phyloP scores from a whole-genome alignment of 2,329 filamentous ascomycete species.

The Colletotrichum navitas region DNA sequence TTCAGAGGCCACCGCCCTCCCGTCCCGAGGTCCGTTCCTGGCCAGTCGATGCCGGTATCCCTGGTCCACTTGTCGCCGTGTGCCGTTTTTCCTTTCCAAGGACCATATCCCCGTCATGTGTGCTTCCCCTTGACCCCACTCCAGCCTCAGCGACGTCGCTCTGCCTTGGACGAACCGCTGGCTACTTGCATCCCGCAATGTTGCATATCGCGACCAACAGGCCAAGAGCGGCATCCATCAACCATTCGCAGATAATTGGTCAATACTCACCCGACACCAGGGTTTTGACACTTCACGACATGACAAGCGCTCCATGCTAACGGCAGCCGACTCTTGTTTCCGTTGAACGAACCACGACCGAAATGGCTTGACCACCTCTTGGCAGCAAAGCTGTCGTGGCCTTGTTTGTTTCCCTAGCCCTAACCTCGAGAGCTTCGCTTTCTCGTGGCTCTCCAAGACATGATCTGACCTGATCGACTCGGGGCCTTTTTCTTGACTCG shows the following conservation, averaged over 20 bases:
- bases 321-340: slow-evolving; percentile 24
- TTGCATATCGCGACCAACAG: slow-evolving; percentile 11
- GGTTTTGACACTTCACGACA: slow-evolving; percentile 33
- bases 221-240: slow-evolving; percentile 6
- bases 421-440: slow-evolving; percentile 1
- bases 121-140: slow-evolving; percentile 2
- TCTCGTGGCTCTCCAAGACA: slow-evolving; percentile 14
- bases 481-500: slow-evolving; percentile 13
- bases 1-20: slow-evolving; percentile 26
- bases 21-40: slow-evolving; percentile 17
- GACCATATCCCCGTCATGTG: slow-evolving; percentile 11
- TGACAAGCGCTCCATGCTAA: slow-evolving; percentile 36
- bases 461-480: slow-evolving; percentile 28
- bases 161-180: slow-evolving; percentile 14
- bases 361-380: slow-evolving; percentile 17
- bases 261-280: slow-evolving; percentile 28
- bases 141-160: slow-evolving; percentile 8
- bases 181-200: slow-evolving; percentile 25
- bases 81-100: slow-evolving; percentile 14
- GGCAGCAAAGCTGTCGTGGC: slow-evolving; percentile 19
- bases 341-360: slow-evolving; percentile 25
- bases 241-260: slow-evolving; percentile 7
- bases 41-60: slow-evolving; percentile 14
- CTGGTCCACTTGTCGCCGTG: slow-evolving; percentile 26
- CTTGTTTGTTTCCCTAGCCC: neutral